A percentile compares a stretch with the other conserved stretches of the same genome.
Conservation (phyloP, 2,329 filamentous ascomycete genomes). For the Graphilbum fragrans region DNA sequence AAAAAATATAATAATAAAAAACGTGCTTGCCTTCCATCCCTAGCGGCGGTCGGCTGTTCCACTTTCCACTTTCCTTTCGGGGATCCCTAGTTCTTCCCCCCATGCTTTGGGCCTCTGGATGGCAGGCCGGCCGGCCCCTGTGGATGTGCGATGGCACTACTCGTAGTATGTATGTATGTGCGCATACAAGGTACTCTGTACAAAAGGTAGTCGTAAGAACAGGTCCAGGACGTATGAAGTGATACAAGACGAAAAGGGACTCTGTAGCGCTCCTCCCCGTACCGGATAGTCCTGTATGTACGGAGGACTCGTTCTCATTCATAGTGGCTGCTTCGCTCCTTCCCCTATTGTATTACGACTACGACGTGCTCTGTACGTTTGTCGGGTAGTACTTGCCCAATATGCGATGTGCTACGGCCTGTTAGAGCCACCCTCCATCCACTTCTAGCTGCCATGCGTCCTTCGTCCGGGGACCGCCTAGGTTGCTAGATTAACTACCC, state of each 20-base stretch:
- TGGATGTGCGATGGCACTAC: not conserved
- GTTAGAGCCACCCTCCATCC: not conserved
- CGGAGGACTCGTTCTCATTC: no score
- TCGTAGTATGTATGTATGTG: not conserved
- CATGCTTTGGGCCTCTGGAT: not conserved
- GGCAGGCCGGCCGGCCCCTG: not conserved
- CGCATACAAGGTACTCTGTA: not conserved
- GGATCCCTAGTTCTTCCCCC: not conserved
- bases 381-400: not conserved
- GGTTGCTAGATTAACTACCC: constrained; percentile 6
- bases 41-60: constrained; percentile 8
- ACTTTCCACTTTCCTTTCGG: constrained; percentile 1
- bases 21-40: constrained; percentile 12
- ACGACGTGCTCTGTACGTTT: not conserved
- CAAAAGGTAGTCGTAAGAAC: no score
- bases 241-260: no score
- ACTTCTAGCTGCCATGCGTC: not conserved
- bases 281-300: not conserved
- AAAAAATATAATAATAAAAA: constrained; percentile 2
- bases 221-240: no score
- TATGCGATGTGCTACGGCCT: not conserved
- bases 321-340: not conserved
- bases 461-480: not conserved
- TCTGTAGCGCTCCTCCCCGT: no score
- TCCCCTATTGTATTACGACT: not conserved